These are phyloP conservation scores for Candida labiduridarum DNA, from an alignment of 1,139 yeast genomes.

Conservation along the genomic window DNA sequence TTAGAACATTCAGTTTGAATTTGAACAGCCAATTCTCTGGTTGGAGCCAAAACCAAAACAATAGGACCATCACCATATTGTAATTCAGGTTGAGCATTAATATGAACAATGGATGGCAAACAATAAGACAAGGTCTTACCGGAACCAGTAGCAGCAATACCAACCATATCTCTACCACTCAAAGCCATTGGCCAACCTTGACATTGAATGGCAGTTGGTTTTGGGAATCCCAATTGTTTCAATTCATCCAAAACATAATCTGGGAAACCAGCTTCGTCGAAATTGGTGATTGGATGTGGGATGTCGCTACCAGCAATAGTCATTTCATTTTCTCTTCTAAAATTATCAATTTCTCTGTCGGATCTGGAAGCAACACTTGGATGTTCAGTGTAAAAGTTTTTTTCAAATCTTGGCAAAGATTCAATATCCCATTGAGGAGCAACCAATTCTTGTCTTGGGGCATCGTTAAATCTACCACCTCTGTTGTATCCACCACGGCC, in stretches of 20 bases:
- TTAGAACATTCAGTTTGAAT: constrained; percentile 95
- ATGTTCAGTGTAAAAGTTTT: constrained; percentile 90
- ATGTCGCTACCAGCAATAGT: constrained; percentile 78
- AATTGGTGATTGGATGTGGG: constrained; percentile 90
- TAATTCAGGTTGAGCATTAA: constrained; percentile 94
- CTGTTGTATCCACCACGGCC: constrained; percentile 32
- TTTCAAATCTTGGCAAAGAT: constrained; percentile 85
- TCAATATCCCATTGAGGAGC: constrained; percentile 81
- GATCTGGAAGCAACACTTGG: constrained; percentile 75
- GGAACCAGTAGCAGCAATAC: constrained; percentile 98
- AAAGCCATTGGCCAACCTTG: constrained; percentile 99
- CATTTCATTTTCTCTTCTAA: constrained; percentile 87
- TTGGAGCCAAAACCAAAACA: constrained; percentile 94
- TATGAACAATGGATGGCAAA: constrained; percentile 95
- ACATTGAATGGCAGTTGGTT: constrained; percentile 95
- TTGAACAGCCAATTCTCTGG: constrained; percentile 98
- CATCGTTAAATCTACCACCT: constrained; percentile 34
- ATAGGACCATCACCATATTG: constrained; percentile 96
- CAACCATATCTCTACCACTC: constrained; percentile 98
- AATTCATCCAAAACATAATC: constrained; percentile 88
- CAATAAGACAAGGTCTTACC: constrained; percentile 98
- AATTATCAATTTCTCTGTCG: constrained; percentile 68
- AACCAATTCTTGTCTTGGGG: constrained; percentile 49
- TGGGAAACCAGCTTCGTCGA: constrained; percentile 98
- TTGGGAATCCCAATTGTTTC: constrained; percentile 88